These are phyloP conservation scores for Sphaerulina musiva DNA, from an alignment of 2,329 filamentous ascomycete genomes.

Conservation along the genomic window DNA sequence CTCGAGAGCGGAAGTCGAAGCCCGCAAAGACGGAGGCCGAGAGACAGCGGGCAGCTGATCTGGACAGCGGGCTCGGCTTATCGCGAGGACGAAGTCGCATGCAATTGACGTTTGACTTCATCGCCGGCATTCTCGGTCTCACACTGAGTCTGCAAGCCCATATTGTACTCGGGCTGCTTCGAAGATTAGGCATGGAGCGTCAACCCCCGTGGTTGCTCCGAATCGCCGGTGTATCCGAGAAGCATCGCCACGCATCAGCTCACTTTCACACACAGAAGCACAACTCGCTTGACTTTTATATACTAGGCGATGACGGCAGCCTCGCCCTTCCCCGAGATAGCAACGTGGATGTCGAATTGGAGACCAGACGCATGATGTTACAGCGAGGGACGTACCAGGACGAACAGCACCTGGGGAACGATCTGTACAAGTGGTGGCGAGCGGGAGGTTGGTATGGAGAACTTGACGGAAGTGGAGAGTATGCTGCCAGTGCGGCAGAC, in stretches of 20 bases:
- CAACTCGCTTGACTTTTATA: slow-evolving; percentile 45
- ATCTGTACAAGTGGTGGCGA: slow-evolving; percentile 79
- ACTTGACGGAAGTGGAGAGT: slow-evolving; percentile 74
- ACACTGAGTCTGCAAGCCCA: slow-evolving; percentile 54
- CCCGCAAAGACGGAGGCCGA: slow-evolving; percentile 20
- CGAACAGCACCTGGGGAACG: slow-evolving; percentile 63
- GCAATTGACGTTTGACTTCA: slow-evolving; percentile 68
- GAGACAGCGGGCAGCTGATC: slow-evolving; percentile 26
- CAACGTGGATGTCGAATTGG: slow-evolving; percentile 71
- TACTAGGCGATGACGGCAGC: slow-evolving; percentile 45
- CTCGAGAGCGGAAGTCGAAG: slow-evolving; percentile 56
- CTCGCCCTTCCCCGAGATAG: slow-evolving; percentile 54
- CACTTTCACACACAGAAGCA: slow-evolving; percentile 14
- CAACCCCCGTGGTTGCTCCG: slow-evolving; percentile 60
- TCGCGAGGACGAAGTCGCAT: slow-evolving; percentile 72
- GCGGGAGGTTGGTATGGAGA: slow-evolving; percentile 78
- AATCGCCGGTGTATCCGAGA: slow-evolving; percentile 42
- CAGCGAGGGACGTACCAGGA: slow-evolving; percentile 41
- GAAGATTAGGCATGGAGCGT: slow-evolving; percentile 53
- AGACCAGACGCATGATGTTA: slow-evolving; percentile 60
- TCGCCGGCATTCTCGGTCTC: slow-evolving; percentile 66
- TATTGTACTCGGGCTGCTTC: slow-evolving; percentile 49
- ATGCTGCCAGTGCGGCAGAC: slow-evolving; percentile 54
- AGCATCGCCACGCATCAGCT: slow-evolving; percentile 23
- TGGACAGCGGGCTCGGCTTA: slow-evolving; percentile 65